Evolutionary conservation across 345 rosid genomes (phyloP), one percentile per base, ranked within the genome.

Genomic region (Punica granatum): DNA sequence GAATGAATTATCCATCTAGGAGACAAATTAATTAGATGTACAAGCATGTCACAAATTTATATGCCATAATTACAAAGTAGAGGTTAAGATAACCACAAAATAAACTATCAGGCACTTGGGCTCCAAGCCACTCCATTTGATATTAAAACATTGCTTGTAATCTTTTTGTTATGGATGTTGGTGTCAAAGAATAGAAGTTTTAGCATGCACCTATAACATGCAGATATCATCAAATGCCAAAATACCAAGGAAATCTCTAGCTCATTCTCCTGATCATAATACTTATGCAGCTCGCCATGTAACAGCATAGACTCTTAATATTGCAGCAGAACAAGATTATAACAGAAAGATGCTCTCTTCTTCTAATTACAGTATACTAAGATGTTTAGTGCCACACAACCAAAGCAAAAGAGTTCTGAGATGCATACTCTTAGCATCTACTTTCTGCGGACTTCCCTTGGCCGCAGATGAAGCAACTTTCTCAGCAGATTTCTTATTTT

Each of bases 401-500:
- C n/a, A 63, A 49, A 63, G 63, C 48, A 63, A 31, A 21, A 63
- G 66, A 64, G 59, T 56, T 34, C 51, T 62, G 43, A 25, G 35
- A 46, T 61, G 61, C 84, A 62, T 85, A 92, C 96, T 82, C 75
- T 80, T 87, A 9, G 66, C 68, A 71, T 81, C 92, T 51, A 67
- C 71, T 80, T 89, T 83, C 70, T 73, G 77, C 48, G 95, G 91
- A 72, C 81, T 83, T 82, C 62, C 83, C 78, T 79, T 83, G 12
- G 80, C 76, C 56, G 69, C 64, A 64, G 83, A 74, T 66, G 82
- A 72, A 66, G 70, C 69, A 69, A 59, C 78, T 60, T 79, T 84
- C 43, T 69, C 80, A 60, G 82, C 64, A 69, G 73, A 77, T 67
- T 72, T 56, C 34, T 56, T 80, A 70, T 82, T 65, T 66, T 67